Evolutionary conservation across 495 filamentous ascomycete genomes (phyloP), one percentile per base, ranked within the genome.

Genomic region (Hypoxylon lienhwacheense): DNA sequence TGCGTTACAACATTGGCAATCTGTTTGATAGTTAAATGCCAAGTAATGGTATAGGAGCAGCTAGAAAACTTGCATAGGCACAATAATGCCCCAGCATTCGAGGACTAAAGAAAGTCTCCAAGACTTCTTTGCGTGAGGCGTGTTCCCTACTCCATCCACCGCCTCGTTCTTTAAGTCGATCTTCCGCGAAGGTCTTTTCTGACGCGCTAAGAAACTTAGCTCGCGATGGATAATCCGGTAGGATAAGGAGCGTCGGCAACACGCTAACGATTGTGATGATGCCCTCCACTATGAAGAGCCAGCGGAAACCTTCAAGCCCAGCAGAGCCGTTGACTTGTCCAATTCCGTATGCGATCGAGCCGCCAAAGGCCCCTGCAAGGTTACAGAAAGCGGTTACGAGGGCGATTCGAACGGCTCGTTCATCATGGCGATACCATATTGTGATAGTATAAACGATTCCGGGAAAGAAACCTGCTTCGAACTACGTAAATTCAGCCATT

Each of bases 201-300:
- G 67, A 66, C 1, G 76, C 73, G 11, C 76, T 80, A 16, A 93
- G 75, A 55, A 90, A 93, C 1, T 52, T 78, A 5, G 87, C 88
- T 16, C 82, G 73, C 39, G 86, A 81, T 0, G 89, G 89, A 59
- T 90, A 92, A 59, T 93, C 86, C 37, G 84, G 80, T 3, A 93
- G 81, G 59, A 85, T 86, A 7, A 50, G 5, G 15, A 64, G 26
- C 1, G 44, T 49, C 1, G 52, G 55, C 4, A 56, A 2, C 15
- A 64, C 46, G 20, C 36, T 52, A 25, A 55, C 7, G 2, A 59
- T 35, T 0, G 60, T 59, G 24, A 63, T 55, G 1, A 44, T 22
- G 1, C 61, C 61, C 20, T 64, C 61, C 1, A 64, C 31, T 26
- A 64, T 56, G 15, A 60, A 64, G 5, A 64, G 55, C 61, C 61